Conservation (phyloP, 371 early-diverging fungal genomes). For the Apophysomyces elegans region DNA sequence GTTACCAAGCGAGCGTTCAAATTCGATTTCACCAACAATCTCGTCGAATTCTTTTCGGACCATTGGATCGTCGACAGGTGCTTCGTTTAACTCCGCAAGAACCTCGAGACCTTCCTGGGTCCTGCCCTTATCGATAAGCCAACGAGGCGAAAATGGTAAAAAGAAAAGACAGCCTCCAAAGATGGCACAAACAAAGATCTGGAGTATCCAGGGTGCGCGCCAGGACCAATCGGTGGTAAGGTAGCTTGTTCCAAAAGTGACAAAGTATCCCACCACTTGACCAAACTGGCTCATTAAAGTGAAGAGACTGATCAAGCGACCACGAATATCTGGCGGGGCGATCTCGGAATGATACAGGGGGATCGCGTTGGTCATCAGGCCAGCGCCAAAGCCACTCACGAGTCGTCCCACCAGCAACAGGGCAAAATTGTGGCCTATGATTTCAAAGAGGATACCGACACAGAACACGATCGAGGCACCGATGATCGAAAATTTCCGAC, state of each 20-base stretch:
- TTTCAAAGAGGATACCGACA: slow-evolving; percentile 50
- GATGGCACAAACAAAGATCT: slow-evolving; percentile 27
- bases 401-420: slow-evolving; percentile 45
- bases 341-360: slow-evolving; percentile 56
- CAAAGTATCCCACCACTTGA: slow-evolving; percentile 50
- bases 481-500: slow-evolving; percentile 47
- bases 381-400: slow-evolving; percentile 49
- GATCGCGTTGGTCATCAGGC: slow-evolving; percentile 46
- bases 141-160: slow-evolving; percentile 62
- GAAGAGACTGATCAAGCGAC: slow-evolving; percentile 49
- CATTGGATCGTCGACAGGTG: slow-evolving; percentile 39
- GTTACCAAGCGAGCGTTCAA: slow-evolving; percentile 44
- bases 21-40: slow-evolving; percentile 44
- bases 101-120: slow-evolving; percentile 51
- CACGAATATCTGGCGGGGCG: slow-evolving; percentile 75
- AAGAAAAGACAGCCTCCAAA: slow-evolving; percentile 19
- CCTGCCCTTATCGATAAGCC: slow-evolving; percentile 56
- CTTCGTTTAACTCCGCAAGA: slow-evolving; percentile 48
- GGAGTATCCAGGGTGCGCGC: slow-evolving; percentile 47
- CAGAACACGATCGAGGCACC: slow-evolving; percentile 41
- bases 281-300: slow-evolving; percentile 43
- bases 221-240: slow-evolving; percentile 43
- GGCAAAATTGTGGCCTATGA: slow-evolving; percentile 48
- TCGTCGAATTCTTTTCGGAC: slow-evolving; percentile 39
- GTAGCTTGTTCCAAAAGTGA: slow-evolving; percentile 52